Evolutionary conservation across 176 grass and related monocot genomes (phyloP).

Genomic region (Olyra latifolia): DNA sequence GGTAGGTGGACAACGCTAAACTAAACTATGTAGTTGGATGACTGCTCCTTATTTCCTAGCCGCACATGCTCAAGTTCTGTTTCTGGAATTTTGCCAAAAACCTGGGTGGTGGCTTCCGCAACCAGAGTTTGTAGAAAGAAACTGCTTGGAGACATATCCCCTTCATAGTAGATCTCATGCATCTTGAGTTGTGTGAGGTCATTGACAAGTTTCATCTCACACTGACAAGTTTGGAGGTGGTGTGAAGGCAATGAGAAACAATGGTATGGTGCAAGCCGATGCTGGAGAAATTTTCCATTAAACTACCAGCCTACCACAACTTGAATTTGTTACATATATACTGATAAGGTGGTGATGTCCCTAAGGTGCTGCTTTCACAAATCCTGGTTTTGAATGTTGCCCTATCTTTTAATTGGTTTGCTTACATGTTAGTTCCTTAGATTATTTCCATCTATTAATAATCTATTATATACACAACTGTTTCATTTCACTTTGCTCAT

Average conservation of each 20-base stretch:
- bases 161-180: not conserved
- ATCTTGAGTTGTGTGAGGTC: not conserved
- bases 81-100: not conserved
- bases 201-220: not conserved
- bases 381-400: not conserved
- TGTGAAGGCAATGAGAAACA: not conserved
- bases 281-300: not conserved
- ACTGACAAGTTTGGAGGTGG: not conserved
- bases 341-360: not conserved
- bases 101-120: not conserved
- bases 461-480: not conserved
- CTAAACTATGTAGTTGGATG: not conserved
- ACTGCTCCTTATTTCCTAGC: not conserved
- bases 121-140: not conserved
- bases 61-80: not conserved
- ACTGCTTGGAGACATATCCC: not conserved
- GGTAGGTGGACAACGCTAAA: not conserved
- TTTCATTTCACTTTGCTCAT: not conserved
- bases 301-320: not conserved
- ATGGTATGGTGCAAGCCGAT: not conserved
- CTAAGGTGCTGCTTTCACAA: not conserved
- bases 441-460: not conserved
- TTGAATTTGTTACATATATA: too few species aligned
- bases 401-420: not conserved
- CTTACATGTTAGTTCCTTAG: not conserved